Conservation (phyloP, 345 rosid species). For the Lepidium sativum region DNA sequence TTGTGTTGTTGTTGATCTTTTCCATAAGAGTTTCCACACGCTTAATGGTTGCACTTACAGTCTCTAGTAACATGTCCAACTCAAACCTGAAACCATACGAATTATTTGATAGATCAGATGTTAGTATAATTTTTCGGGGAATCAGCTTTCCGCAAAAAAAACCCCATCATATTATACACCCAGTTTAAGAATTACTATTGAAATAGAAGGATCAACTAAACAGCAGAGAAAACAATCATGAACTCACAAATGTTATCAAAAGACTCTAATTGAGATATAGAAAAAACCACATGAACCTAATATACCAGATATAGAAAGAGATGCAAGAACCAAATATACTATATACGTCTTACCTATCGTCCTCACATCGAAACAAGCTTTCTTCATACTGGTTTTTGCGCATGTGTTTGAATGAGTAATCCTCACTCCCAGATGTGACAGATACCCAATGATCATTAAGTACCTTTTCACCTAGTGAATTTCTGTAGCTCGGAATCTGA, state of each 20-base stretch:
- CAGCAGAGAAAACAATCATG: not conserved
- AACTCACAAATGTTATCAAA: not conserved
- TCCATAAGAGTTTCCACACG: slow-evolving; percentile 80
- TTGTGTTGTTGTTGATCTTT: slow-evolving; percentile 59
- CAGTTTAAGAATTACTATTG: not conserved
- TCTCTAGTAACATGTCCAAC: slow-evolving; percentile 92
- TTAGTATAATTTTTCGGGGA: not conserved
- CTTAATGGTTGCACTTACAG: slow-evolving; percentile 69
- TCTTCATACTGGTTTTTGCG: slow-evolving; percentile 99
- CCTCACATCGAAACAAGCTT: slow-evolving; percentile 96
- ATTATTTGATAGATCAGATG: slow-evolving; percentile 7
- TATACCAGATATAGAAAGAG: not conserved
- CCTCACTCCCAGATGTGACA: slow-evolving; percentile 99
- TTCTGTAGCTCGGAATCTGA: slow-evolving; percentile 79
- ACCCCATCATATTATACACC: not conserved
- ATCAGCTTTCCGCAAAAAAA: not conserved
- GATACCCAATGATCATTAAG: slow-evolving; percentile 98
- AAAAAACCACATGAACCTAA: not conserved
- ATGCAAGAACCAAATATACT: not conserved
- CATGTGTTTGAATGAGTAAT: slow-evolving; percentile 99
- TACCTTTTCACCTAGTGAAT: slow-evolving; percentile 67
- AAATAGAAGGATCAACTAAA: slow-evolving; percentile 1
- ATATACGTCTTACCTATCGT: slow-evolving; percentile 63
- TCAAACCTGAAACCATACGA: slow-evolving; percentile 68
- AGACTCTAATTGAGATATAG: not conserved